phyloP scores from a whole-genome alignment of 805 yeast species.

The Nakazawaea sp. region DNA sequence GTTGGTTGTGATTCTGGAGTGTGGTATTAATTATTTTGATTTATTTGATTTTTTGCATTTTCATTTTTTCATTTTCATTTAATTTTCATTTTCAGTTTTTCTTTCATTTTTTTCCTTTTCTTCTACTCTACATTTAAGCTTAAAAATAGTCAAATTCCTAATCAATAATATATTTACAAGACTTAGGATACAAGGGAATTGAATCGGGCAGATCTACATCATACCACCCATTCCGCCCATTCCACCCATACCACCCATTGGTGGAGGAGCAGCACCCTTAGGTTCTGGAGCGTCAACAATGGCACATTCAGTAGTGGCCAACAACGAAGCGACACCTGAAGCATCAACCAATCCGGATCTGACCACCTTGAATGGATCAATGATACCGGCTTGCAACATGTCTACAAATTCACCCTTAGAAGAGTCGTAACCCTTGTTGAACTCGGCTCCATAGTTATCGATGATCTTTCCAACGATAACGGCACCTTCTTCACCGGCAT shows the following conservation, averaged over 20 bases:
- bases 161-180: too few species aligned
- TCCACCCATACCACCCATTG: slow-evolving; percentile 65
- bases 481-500: slow-evolving; percentile 97
- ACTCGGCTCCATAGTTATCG: slow-evolving; percentile 55
- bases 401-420: slow-evolving; percentile 91
- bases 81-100: background rate
- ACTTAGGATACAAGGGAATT: too few species aligned
- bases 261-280: slow-evolving; percentile 47
- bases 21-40: too few species aligned
- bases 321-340: slow-evolving; percentile 92
- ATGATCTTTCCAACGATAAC: slow-evolving; percentile 88
- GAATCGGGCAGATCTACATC: slow-evolving; percentile 4
- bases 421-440: slow-evolving; percentile 88
- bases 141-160: too few species aligned
- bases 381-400: slow-evolving; percentile 95
- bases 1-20: background rate
- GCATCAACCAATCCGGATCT: slow-evolving; percentile 95
- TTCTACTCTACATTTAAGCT: too few species aligned
- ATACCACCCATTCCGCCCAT: slow-evolving; percentile 31
- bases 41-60: too few species aligned
- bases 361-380: slow-evolving; percentile 97
- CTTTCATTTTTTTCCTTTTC: background rate
- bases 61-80: background rate
- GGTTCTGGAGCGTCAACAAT: slow-evolving; percentile 94
- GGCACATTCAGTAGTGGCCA: slow-evolving; percentile 98